Conservation (phyloP, 352 stramenopile genomes). For the Globisporangium nagaii region DNA sequence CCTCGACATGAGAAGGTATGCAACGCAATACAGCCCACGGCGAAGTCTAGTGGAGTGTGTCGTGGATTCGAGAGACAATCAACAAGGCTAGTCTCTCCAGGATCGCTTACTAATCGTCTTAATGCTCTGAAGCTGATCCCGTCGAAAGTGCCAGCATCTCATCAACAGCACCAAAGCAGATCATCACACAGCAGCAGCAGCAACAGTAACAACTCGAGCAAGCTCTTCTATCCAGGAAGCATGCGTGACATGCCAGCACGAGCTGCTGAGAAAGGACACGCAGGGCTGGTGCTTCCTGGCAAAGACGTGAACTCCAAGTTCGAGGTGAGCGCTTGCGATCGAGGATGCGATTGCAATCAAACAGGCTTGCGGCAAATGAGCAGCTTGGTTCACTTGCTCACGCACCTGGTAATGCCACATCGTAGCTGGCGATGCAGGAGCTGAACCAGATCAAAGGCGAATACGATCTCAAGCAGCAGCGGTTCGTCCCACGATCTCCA, state of each 20-base stretch:
- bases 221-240: conserved; percentile 2
- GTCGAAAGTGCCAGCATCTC: not conserved
- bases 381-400: too few relatives aligned
- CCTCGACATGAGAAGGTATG: conserved; percentile 15
- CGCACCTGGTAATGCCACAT: too few relatives aligned
- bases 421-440: conserved; percentile 43
- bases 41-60: too few relatives aligned
- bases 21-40: not conserved
- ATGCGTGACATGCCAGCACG: not conserved
- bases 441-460: conserved; percentile 41
- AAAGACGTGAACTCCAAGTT: conserved; percentile 44
- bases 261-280: not conserved
- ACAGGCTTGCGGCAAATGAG: too few relatives aligned
- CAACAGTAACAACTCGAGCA: not conserved
- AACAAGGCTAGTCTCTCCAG: too few relatives aligned
- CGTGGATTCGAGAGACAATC: too few relatives aligned
- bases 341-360: too few relatives aligned
- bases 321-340: conserved; percentile 28
- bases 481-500: conserved; percentile 6
- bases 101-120: not conserved
- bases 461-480: conserved; percentile 27
- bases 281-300: not conserved
- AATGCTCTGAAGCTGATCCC: not conserved
- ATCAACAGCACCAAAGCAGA: too few relatives aligned
- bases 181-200: not conserved